Percentiles rank a stretch among this genome's conserved stretches.
phyloP scores from a whole-genome alignment of 1,284 basidiomycete genomes.

The Tylopilus microsporus region DNA sequence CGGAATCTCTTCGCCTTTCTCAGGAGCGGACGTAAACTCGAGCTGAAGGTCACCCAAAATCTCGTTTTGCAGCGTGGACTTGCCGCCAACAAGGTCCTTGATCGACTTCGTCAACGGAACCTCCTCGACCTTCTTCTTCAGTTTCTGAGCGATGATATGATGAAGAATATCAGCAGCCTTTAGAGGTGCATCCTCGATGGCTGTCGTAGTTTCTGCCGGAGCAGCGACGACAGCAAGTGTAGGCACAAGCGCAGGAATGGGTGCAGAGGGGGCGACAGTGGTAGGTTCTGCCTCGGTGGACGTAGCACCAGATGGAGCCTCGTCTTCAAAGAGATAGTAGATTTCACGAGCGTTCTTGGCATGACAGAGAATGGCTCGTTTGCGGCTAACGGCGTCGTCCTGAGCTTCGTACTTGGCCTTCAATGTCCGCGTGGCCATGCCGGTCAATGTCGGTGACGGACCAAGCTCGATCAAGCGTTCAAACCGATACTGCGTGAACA shows the following conservation, averaged over 20 bases:
- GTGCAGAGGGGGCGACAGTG: conserved; percentile 42
- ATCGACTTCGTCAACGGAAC: conserved; percentile 92
- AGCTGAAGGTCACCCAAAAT: conserved; percentile 90
- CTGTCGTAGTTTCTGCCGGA: conserved; percentile 60
- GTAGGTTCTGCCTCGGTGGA: conserved; percentile 40
- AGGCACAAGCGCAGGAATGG: conserved; percentile 42
- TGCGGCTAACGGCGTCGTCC: conserved; percentile 81
- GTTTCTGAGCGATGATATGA: conserved; percentile 92
- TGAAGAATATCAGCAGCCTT: conserved; percentile 88
- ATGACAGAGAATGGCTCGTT: conserved; percentile 84
- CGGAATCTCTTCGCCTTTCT: conserved; percentile 96
- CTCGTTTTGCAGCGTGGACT: conserved; percentile 97
- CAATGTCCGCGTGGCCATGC: conserved; percentile 92
- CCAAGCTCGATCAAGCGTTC: conserved; percentile 95
- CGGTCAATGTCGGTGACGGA: conserved; percentile 91
- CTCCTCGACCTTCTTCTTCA: conserved; percentile 92
- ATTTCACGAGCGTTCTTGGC: conserved; percentile 96
- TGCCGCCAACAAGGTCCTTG: conserved; percentile 97
- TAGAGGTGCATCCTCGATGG: conserved; percentile 85
- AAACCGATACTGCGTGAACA: conserved; percentile 87
- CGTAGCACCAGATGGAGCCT: conserved; percentile 48
- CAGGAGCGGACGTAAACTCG: conserved; percentile 87
- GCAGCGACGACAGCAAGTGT: conserved; percentile 44
- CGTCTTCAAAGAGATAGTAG: conserved; percentile 97
- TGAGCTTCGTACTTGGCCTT: conserved; percentile 93